Evolutionary conservation across 768 basidiomycete genomes (phyloP).

Genomic region (Naganishia kalamii): DNA sequence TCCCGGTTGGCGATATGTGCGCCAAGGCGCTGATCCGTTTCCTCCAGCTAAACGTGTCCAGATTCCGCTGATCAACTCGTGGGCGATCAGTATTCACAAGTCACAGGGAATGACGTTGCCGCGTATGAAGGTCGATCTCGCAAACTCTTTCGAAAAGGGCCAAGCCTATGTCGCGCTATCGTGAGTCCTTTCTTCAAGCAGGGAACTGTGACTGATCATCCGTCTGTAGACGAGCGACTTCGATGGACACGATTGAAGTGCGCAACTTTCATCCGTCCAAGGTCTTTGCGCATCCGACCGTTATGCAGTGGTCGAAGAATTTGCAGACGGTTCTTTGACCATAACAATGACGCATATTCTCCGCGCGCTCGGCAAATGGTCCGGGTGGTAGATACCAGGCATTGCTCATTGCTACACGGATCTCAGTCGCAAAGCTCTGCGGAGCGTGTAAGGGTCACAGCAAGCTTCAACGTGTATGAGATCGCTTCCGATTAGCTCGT

Average conservation of each 20-base stretch:
- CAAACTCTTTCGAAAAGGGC: constrained; percentile 32
- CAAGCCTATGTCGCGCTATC: constrained; percentile 52
- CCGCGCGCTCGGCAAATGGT: too few species aligned
- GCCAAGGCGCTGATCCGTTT: neutral
- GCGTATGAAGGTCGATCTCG: constrained; percentile 32
- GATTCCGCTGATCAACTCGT: constrained; percentile 31
- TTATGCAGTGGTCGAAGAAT: constrained; percentile 14
- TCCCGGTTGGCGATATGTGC: neutral
- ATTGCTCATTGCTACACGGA: too few species aligned
- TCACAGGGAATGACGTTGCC: constrained; percentile 33
- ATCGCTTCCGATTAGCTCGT: too few species aligned
- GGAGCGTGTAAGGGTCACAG: too few species aligned
- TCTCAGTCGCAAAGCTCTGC: too few species aligned
- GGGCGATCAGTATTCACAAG: constrained; percentile 35
- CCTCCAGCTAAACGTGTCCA: constrained; percentile 6
- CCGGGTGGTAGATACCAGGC: too few species aligned
- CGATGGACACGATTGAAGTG: constrained; percentile 30
- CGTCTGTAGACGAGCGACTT: constrained; percentile 30
- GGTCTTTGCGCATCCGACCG: constrained; percentile 22
- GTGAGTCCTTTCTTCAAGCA: neutral
- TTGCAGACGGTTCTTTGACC: neutral
- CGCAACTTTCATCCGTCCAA: constrained; percentile 26
- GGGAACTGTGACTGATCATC: constrained; percentile 18
- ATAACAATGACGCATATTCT: too few species aligned
- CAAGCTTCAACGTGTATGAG: too few species aligned